Evolutionary conservation across 2,329 filamentous ascomycete species (phyloP).

Genomic region (Xylaria digitata): DNA sequence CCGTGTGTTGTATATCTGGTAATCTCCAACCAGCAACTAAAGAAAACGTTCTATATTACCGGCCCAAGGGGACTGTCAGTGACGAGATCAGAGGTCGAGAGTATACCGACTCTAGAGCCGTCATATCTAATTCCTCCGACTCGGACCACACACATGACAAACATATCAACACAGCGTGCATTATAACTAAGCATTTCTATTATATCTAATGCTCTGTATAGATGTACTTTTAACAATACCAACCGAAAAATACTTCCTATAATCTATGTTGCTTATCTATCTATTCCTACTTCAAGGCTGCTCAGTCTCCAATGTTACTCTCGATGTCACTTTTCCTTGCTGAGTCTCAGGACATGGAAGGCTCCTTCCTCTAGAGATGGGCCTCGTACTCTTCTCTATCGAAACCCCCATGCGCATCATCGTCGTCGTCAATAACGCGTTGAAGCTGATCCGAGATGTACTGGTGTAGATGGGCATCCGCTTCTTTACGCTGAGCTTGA

Average conservation of each 20-base stretch:
- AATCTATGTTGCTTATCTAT: background rate
- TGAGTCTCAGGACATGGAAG: background rate
- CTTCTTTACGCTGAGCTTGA: conserved; percentile 62
- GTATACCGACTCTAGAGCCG: background rate
- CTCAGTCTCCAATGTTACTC: background rate
- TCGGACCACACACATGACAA: background rate
- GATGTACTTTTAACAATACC: conserved; percentile 15
- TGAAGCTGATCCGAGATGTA: conserved; percentile 87
- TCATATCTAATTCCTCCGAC: no score
- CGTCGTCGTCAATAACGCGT: conserved; percentile 71
- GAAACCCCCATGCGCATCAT: conserved; percentile 51
- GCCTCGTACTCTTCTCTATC: conserved; percentile 53
- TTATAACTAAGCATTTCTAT: conserved; percentile 23
- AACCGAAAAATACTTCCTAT: background rate
- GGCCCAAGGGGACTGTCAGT: background rate
- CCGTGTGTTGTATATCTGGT: background rate
- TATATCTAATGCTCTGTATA: conserved; percentile 4
- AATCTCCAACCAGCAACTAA: background rate
- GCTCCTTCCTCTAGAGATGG: conserved; percentile 29
- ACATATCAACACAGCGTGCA: background rate
- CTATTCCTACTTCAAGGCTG: background rate
- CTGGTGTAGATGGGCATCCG: conserved; percentile 77
- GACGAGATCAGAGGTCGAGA: background rate
- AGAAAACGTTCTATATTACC: background rate
- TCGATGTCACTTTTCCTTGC: background rate